Conservation (phyloP, 805 yeast genomes). For the Cyberlindnera mycetangii region DNA sequence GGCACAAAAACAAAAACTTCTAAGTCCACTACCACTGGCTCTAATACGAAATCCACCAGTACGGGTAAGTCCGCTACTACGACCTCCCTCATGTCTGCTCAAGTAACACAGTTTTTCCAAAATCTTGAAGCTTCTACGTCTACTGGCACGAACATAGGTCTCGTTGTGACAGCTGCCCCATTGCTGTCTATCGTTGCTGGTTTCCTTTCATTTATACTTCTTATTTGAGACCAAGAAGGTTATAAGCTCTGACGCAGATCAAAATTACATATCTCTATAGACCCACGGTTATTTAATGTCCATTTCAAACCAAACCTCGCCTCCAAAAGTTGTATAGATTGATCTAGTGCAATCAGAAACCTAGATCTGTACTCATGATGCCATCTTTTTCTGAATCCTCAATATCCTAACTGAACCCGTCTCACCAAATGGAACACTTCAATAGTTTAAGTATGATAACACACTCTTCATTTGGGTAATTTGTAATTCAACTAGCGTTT, state of each 20-base stretch:
- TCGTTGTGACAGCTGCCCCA: conserved; percentile 2
- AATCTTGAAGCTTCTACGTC: neutral
- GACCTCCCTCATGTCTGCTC: conserved; percentile 4
- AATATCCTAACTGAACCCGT: too few species aligned
- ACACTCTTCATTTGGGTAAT: too few species aligned
- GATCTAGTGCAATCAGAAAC: too few species aligned
- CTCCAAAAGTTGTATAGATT: too few species aligned
- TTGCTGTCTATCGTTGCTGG: conserved; percentile 3
- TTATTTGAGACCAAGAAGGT: neutral
- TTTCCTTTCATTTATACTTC: conserved; percentile 1
- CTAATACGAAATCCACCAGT: conserved; percentile 1
- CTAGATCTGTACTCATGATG: too few species aligned
- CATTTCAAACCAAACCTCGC: neutral
- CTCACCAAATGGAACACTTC: too few species aligned
- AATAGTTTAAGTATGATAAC: too few species aligned
- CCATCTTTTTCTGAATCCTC: too few species aligned
- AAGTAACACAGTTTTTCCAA: conserved; percentile 8
- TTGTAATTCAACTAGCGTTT: too few species aligned
- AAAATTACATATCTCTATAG: neutral
- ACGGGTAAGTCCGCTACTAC: conserved; percentile 8
- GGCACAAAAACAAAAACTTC: neutral
- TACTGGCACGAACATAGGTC: conserved; percentile 1
- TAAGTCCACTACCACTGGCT: conserved; percentile 2
- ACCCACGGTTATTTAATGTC: neutral
- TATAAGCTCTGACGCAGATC: too few species aligned